Evolutionary conservation across 129 eudicot species (phyloP), one percentile per base, ranked within the genome.

Genomic region (Centella asiatica): DNA sequence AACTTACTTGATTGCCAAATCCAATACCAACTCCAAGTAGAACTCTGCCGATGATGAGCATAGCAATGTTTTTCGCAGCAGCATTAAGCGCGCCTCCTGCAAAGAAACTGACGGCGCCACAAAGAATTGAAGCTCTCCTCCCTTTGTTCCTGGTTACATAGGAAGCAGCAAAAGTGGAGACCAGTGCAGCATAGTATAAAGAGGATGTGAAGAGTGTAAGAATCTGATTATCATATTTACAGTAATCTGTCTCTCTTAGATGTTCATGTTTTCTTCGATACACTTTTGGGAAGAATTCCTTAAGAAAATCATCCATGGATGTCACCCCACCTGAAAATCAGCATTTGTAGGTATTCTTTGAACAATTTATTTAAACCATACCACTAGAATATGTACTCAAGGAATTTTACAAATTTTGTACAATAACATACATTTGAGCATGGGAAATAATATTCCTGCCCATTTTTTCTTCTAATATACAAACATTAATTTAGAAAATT

Each of bases 121-220:
- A 85, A 2, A 89, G 74, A 32, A 89, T 89, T 54, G 95, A 85
- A 28, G 72, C 76, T 67, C 93, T 78, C 55, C 97, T 69, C 8
- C 97, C 97, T 28, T 60, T 64, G 37, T 66, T 86, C 33, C 93
- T 46, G 54, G 97, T 90, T 8, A 86, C 72, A 73, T 72, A 32
- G n/a, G 97, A 90, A 4, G 97, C 95, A 1, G 73, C 84, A 29
- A 86, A 86, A 0, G 97, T 86, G 69, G 88, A 83, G 33, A 89
- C 44, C 0, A 89, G 76, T 22, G 97, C 97, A 0, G 97, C 92
- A 44, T 80, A 71, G 81, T 89, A 89, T 0, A 89, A 80, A 0
- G 95, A 89, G 2, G 97, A 89, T 1, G 97, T 89, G 59, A 89
- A 89, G 55, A 89, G 86, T 3, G 97, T 89, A 31, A 89, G 92